Evolutionary conservation across 140 eudicot species (phyloP), one percentile per base, ranked within the genome.

Genomic region (Stevia rebaudiana): DNA sequence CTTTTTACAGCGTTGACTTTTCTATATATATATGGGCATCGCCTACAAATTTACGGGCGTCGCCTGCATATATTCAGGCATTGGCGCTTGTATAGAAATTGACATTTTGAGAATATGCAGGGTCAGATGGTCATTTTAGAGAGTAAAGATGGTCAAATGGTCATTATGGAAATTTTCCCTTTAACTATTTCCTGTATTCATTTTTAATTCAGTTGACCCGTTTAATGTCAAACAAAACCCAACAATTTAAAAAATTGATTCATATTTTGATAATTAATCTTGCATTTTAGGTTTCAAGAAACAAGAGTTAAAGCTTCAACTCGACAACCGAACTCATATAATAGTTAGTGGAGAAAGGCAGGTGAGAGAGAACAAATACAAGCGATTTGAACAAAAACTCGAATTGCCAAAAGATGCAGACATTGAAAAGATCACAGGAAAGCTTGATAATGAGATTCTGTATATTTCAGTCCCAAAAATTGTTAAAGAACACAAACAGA

Each of bases 311-410:
- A 84, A 75, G 71, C 83, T 90, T 70, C 79, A 84, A 72, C 72
- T 82, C 21, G 83, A 87, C 44, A 65, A 78, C 36, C 67, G 68
- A 22, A 83, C 82, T 8, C 85, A 73, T 57, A 70, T 90, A 11
- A 62, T 84, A 4, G 79, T 81, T 17, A 85, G 87, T 21, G 97
- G 97, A 31, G 63, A 28, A 54, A 75, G 79, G 74, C 76, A 76
- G 57, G 76, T 43, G 40, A 70, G 41, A 8, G 86, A 74, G 39
- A 69, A 79, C 76, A 82, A 78, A 68, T 67, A 59, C 72, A 65
- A 65, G 44, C 80, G 82, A 8, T 90, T 90, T 53, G 70, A 72
- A 54, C 80, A 78, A 49, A 54, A 46, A 4, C 80, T 47, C 59
- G 68, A 84, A 12, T 65, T 84, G 54, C 97, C 97, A 13, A 78